Evolutionary conservation across 2,329 filamentous ascomycete genomes (phyloP).

Genomic region (Sporothrix pallida): DNA sequence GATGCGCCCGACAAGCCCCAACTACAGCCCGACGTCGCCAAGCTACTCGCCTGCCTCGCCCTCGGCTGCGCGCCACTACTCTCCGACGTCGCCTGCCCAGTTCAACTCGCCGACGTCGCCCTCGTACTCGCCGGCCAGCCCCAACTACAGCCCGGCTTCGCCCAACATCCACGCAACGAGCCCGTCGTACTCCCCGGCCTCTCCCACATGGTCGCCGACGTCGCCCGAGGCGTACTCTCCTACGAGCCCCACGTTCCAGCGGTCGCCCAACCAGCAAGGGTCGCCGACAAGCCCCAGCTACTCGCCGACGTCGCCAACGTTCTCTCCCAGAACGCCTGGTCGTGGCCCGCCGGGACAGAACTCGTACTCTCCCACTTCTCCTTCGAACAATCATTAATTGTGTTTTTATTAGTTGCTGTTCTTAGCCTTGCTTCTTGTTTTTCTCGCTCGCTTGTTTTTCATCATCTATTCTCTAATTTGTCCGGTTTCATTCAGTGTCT

Average conservation of each 20-base stretch:
- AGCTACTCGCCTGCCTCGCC: constrained; percentile 69
- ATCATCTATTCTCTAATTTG: constrained; percentile 7
- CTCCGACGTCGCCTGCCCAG: constrained; percentile 72
- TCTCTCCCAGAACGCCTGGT: constrained; percentile 54
- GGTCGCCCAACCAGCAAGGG: constrained; percentile 58
- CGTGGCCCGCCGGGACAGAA: constrained; percentile 46
- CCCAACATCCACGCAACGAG: constrained; percentile 62
- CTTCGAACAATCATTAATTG: constrained; percentile 43
- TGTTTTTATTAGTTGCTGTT: constrained; percentile 15
- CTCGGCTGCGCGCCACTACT: constrained; percentile 62
- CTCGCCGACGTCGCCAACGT: constrained; percentile 66
- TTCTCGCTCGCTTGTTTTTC: background rate
- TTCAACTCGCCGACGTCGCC: constrained; percentile 79
- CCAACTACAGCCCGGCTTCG: constrained; percentile 73
- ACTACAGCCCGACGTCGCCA: constrained; percentile 70
- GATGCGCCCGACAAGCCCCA: constrained; percentile 61
- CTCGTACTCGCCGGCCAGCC: constrained; percentile 72
- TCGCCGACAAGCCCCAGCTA: constrained; percentile 73
- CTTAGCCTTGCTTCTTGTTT: background rate
- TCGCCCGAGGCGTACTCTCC: constrained; percentile 69
- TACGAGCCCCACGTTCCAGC: constrained; percentile 66
- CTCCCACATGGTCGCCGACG: constrained; percentile 79
- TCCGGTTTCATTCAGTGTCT: background rate
- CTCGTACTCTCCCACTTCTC: constrained; percentile 51
- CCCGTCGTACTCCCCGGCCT: constrained; percentile 71